These are phyloP conservation scores for Carpinus fangiana DNA, from an alignment of 306 rosid species.

Conservation along the genomic window DNA sequence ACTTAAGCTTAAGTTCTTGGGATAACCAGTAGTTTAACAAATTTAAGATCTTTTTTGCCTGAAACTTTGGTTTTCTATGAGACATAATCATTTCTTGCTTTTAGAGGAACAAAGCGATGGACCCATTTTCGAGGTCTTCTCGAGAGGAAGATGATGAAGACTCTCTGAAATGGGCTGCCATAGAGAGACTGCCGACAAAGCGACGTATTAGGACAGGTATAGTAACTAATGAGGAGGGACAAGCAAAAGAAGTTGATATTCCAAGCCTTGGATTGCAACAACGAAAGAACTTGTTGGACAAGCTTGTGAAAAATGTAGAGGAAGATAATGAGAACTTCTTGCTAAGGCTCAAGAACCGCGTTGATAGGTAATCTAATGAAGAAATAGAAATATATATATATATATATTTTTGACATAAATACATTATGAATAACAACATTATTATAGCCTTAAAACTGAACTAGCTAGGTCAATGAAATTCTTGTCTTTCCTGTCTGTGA, in stretches of 20 bases:
- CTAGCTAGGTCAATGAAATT: too few relatives aligned
- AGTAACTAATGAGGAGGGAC: conserved; percentile 14
- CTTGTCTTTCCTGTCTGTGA: background rate
- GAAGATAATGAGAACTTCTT: conserved; percentile 33
- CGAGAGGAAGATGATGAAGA: conserved; percentile 52
- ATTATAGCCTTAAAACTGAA: too few relatives aligned
- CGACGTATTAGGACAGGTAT: conserved; percentile 59
- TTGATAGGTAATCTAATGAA: conserved; percentile 21
- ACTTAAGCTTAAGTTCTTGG: too few relatives aligned
- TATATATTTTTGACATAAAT: background rate
- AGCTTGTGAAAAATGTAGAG: conserved; percentile 22
- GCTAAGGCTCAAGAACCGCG: conserved; percentile 25
- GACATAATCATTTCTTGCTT: background rate
- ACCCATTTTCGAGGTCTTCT: conserved; percentile 63
- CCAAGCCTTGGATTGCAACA: conserved; percentile 16
- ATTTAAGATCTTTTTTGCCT: too few relatives aligned
- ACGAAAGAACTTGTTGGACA: conserved; percentile 27
- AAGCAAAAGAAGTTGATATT: conserved; percentile 21
- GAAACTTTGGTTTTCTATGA: too few relatives aligned
- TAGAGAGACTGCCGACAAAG: conserved; percentile 76
- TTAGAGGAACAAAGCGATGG: conserved; percentile 54
- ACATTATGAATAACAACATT: too few relatives aligned
- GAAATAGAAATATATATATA: background rate
- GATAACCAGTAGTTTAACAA: too few relatives aligned
- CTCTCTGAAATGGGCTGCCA: conserved; percentile 39